These are phyloP conservation scores for Irpex rosettiformis DNA, from an alignment of 1,284 basidiomycete genomes.

Conservation along the genomic window DNA sequence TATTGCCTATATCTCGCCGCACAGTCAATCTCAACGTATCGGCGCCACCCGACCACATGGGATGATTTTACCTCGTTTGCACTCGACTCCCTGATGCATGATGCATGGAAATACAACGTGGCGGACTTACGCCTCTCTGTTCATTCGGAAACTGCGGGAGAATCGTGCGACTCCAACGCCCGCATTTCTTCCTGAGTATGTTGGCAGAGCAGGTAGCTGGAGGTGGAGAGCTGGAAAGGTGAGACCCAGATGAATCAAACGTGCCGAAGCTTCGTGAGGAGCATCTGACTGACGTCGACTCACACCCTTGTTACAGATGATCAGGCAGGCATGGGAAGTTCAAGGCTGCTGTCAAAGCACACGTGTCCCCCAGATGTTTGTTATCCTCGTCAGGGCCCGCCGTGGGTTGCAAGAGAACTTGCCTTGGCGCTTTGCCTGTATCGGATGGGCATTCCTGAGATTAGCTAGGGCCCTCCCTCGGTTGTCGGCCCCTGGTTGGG, in stretches of 20 bases:
- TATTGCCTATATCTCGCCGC: not conserved
- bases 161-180: conserved; percentile 1
- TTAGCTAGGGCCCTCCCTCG: conserved; percentile 2
- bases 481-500: not conserved
- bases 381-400: conserved; percentile 2
- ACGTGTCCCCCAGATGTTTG: conserved; percentile 1
- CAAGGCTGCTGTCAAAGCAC: not conserved
- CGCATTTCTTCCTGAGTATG: not conserved
- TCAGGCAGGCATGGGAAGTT: conserved; percentile 2
- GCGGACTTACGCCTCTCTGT: not conserved
- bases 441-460: not conserved
- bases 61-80: not conserved
- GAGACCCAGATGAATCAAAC: not conserved
- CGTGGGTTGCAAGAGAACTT: conserved; percentile 2
- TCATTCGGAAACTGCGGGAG: conserved; percentile 8
- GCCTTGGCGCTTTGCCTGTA: not conserved
- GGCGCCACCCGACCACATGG: conserved; percentile 1
- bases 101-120: not conserved
- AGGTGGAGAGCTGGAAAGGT: not conserved
- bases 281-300: conserved; percentile 15
- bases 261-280: conserved; percentile 4
- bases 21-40: conserved; percentile 11
- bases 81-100: not conserved
- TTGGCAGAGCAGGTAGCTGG: not conserved
- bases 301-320: conserved; percentile 5